Base-by-base conservation (phyloP, 805 yeast genomes). In the Henningerozyma blattae region DNA sequence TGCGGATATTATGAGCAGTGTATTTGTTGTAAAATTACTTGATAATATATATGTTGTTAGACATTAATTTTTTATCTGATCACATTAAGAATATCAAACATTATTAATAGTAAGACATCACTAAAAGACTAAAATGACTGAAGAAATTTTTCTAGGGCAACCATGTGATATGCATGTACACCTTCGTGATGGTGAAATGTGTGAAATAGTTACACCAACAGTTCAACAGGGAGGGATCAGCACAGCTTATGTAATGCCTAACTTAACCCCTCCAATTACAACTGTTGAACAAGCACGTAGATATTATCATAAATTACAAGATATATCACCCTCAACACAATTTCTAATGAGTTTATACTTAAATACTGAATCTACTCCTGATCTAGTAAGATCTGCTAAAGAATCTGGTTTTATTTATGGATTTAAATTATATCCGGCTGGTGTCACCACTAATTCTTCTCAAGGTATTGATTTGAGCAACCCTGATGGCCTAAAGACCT, bases 371-470 rank as follows among this genome's bases (percentile, higher is more conserved):
- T 63, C 91, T 42, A 84, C 95, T 1, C 96, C 97, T 0, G 93
- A 83, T 43, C 63, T 85, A 27, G 77, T 91, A 36, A 75, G 72
- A 35, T 70, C 74, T 41, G 97, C 96, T 24, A 93, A 87, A 6
- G 52, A 65, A 35, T 48, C 59, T 14, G 77, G 77, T 2, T 75
- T 74, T 26, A 75, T 89, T 35, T 67, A 75, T 20, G 99, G 99
- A 36, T 84, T 91, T 45, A 91, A 91, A 58, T 86, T 95, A 55
- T 91, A 91, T 56, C 99, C 99, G 28, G 96, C 97, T 2, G 99
- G 99, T 30, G 99, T 91, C 22, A 91, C 99, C n/a, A 91, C 99
- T 27, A 91, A 91, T 62, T 85, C 95, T 8, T 59, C 71, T 32
- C 82, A 78, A 3, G 98, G 98, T 33, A 95, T 91, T 17, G 91